These are phyloP conservation scores for Allomyces macrogynus DNA, from an alignment of 192 early-diverging fungal species.

Conservation along the genomic window DNA sequence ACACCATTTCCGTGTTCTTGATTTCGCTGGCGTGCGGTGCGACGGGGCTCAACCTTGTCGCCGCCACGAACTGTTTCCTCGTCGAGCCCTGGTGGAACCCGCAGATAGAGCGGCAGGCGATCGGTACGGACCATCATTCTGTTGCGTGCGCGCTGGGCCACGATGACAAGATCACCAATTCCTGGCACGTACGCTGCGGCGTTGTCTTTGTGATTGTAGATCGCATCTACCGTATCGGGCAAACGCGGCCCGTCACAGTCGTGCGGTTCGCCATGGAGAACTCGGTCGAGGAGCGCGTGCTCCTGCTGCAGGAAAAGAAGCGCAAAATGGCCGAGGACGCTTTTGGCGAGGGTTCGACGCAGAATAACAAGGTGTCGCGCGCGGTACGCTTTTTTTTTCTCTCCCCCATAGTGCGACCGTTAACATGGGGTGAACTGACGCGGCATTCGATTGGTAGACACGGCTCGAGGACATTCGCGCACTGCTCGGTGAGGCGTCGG, in stretches of 20 bases:
- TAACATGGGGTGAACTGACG: background rate
- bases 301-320: conserved; percentile 7
- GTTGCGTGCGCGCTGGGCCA: no score
- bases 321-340: conserved; percentile 1
- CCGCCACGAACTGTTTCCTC: conserved; percentile 14
- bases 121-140: background rate
- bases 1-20: conserved; percentile 5
- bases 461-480: background rate
- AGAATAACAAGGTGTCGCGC: background rate
- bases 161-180: no score
- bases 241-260: conserved; percentile 17
- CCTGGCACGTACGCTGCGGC: no score
- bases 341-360: background rate
- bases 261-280: conserved; percentile 16
- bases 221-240: conserved; percentile 24
- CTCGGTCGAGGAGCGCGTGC: conserved; percentile 6
- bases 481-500: background rate
- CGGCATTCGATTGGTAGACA: background rate
- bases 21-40: conserved; percentile 8
- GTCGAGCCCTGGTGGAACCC: conserved; percentile 32
- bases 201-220: no score
- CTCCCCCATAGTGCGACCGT: no score
- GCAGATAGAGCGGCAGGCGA: conserved; percentile 15
- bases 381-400: background rate
- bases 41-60: conserved; percentile 23